Conservation (phyloP, 495 filamentous ascomycete genomes). For the Cetradonia linearis region DNA sequence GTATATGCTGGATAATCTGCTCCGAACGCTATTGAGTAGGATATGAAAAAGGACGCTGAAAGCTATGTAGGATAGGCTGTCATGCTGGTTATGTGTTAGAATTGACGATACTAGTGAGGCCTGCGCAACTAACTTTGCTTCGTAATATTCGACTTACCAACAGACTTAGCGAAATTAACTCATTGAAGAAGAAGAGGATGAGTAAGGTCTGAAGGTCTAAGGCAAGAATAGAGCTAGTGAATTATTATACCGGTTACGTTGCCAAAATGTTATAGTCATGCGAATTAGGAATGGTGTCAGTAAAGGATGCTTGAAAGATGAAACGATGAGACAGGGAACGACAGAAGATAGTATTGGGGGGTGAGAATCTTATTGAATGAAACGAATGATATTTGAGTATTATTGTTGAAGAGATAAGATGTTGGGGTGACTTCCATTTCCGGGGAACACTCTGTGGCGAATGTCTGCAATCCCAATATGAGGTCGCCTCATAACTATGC, state of each 20-base stretch:
- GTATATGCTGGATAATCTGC: neutral
- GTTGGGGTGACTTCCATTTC: neutral
- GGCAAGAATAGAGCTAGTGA: neutral
- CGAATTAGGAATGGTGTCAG: neutral
- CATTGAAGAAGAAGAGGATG: neutral
- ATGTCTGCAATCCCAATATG: neutral
- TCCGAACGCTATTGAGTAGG: conserved; percentile 3
- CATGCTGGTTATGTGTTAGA: neutral
- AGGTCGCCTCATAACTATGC: neutral
- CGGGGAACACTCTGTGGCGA: neutral
- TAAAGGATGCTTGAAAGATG: neutral
- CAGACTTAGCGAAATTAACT: too few species aligned
- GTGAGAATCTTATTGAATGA: neutral
- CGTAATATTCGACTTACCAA: neutral
- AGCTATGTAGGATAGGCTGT: neutral
- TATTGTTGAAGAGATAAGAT: neutral
- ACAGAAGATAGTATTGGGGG: neutral
- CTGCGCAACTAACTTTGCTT: neutral
- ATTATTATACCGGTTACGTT: neutral
- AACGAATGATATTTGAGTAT: neutral
- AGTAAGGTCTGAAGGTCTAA: neutral
- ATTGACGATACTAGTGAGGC: neutral
- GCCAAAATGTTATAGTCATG: neutral
- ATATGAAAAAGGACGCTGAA: neutral
- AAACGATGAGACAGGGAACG: neutral